Evolutionary conservation across 441 rosid genomes (phyloP).

Genomic region (Pelargonium citronellum): DNA sequence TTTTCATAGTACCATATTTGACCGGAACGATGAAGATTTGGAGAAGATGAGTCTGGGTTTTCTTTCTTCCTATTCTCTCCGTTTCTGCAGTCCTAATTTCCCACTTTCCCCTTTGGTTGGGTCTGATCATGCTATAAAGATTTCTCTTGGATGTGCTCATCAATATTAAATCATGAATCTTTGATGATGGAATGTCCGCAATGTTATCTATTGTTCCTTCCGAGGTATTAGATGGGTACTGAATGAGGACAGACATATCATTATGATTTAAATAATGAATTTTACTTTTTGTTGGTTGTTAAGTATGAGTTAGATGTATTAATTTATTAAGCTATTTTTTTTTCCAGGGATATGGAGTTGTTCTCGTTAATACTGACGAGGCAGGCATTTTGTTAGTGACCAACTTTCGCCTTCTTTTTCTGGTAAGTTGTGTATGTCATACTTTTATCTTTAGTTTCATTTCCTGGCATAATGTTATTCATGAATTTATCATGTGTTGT

Average conservation of each 20-base stretch:
- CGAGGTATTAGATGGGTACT: not conserved
- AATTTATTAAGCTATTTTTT: conserved; percentile 21
- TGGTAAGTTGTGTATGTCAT: conserved; percentile 48
- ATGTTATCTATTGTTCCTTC: not conserved
- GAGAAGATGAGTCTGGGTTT: no score
- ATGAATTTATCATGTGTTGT: not conserved
- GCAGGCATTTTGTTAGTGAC: conserved; percentile 83
- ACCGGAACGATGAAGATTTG: no score
- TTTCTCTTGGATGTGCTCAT: no score
- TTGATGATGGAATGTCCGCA: no score
- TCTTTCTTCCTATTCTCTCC: no score
- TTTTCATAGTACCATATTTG: no score
- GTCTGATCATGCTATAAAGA: no score
- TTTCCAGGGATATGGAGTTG: conserved; percentile 67
- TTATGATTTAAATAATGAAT: not conserved
- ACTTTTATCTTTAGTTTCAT: not conserved
- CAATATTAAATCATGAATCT: no score
- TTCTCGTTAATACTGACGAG: conserved; percentile 71
- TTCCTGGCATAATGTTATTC: not conserved
- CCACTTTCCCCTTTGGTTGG: no score
- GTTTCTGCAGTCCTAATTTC: no score
- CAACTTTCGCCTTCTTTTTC: conserved; percentile 79
- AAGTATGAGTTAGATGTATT: not conserved
- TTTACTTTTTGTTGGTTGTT: not conserved
- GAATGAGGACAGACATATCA: not conserved